Percentiles rank a stretch among this genome's conserved stretches.
Conservation (phyloP, 73 alveolate genomes). For the Tetrahymena elliotti region DNA sequence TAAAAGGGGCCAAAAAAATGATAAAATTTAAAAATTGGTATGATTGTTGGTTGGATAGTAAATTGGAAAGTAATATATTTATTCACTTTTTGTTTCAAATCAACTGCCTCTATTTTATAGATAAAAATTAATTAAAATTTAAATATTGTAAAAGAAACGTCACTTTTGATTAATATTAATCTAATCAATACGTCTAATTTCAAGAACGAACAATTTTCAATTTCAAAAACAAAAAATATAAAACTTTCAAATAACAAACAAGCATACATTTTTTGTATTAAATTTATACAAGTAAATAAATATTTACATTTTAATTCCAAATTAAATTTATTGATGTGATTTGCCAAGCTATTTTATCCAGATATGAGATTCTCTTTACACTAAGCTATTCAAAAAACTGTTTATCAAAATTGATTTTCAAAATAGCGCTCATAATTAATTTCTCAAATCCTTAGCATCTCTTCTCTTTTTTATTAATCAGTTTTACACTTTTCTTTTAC, state of each 20-base stretch:
- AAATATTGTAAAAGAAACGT: background rate
- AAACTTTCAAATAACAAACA: background rate
- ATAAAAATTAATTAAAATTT: too few species aligned
- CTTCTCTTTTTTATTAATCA: background rate
- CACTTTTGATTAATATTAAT: background rate
- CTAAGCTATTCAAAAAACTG: too few species aligned
- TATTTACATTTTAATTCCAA: too few species aligned
- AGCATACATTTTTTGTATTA: too few species aligned
- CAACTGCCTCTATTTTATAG: background rate
- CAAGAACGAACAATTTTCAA: background rate
- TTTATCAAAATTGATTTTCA: too few species aligned
- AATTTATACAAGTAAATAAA: background rate
- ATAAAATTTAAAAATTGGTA: too few species aligned
- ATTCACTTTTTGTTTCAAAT: too few species aligned
- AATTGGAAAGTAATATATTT: background rate
- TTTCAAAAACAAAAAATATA: too few species aligned
- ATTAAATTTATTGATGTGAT: too few species aligned
- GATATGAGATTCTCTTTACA: background rate
- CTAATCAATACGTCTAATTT: background rate
- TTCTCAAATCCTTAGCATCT: background rate
- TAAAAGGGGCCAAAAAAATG: background rate
- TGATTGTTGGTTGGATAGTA: background rate
- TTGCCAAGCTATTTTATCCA: too few species aligned
- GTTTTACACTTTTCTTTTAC: background rate
- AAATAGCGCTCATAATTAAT: too few species aligned